Evolutionary conservation across 2,329 filamentous ascomycete genomes (phyloP).

Genomic region (Phialophora verrucosa): DNA sequence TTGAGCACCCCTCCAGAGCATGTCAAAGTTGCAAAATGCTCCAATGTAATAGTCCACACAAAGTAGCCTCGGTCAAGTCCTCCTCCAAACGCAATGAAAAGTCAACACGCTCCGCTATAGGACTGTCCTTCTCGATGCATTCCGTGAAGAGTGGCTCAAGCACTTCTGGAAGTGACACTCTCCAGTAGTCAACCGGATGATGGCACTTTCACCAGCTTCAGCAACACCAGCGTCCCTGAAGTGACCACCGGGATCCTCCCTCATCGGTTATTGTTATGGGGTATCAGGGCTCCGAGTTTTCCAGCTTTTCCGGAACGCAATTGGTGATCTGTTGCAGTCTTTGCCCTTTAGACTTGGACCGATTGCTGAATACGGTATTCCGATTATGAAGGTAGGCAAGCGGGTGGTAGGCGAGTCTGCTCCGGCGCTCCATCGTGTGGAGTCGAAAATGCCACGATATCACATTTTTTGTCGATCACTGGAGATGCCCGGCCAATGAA

Average conservation of each 20-base stretch:
- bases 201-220: neutral
- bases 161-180: neutral
- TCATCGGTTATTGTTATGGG: too few species aligned
- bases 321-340: neutral
- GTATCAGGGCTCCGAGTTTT: neutral
- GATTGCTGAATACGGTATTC: too few species aligned
- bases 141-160: neutral
- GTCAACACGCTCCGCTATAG: neutral
- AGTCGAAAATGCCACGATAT: too few species aligned
- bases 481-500: too few species aligned
- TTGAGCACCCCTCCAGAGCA: neutral
- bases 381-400: neutral
- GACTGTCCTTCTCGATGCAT: neutral
- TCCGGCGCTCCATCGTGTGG: too few species aligned
- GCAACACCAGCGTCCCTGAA: neutral
- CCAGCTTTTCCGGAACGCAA: too few species aligned
- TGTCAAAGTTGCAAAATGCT: neutral
- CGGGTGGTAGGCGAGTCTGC: too few species aligned
- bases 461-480: too few species aligned
- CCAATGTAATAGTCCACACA: neutral
- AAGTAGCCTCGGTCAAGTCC: neutral
- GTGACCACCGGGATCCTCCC: too few species aligned
- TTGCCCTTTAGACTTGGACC: neutral
- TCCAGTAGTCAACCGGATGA: neutral
- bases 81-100: neutral